These are phyloP conservation scores for Medicago lupulina DNA, from an alignment of 306 rosid species.

Conservation along the genomic window DNA sequence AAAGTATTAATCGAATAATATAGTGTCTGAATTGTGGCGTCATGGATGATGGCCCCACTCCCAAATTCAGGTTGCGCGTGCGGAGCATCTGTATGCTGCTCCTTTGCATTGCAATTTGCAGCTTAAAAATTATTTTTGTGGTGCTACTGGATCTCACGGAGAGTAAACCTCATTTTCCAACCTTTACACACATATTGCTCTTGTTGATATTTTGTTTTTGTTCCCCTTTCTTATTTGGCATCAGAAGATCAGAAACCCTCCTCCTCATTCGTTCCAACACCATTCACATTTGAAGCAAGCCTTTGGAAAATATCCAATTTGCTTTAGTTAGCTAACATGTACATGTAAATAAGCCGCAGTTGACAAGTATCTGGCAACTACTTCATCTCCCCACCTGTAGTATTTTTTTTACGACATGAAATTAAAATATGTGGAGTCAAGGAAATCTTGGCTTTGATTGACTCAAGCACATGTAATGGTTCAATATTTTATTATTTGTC, in stretches of 20 bases:
- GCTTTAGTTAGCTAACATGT: slow-evolving; percentile 4
- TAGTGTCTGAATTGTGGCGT: not conserved
- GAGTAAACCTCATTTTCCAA: not conserved
- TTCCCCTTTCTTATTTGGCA: not conserved
- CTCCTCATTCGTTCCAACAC: not conserved
- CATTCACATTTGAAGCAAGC: no score
- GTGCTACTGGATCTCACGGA: not conserved
- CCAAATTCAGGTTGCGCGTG: not conserved
- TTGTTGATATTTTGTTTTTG: not conserved
- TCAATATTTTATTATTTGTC: slow-evolving; percentile 13
- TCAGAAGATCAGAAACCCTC: not conserved
- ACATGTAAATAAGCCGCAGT: not conserved
- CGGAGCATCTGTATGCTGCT: not conserved
- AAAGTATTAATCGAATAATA: not conserved
- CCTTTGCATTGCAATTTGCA: not conserved
- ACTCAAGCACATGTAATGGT: not conserved
- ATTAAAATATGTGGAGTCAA: slow-evolving; percentile 35
- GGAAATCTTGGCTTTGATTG: slow-evolving; percentile 13
- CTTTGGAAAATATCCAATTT: not conserved
- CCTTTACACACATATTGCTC: not conserved
- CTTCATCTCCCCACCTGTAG: not conserved
- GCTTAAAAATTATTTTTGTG: not conserved
- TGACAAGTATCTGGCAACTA: not conserved
- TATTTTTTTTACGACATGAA: slow-evolving; percentile 27
- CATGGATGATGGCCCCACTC: not conserved